phyloP scores from a whole-genome alignment of 768 basidiomycete genomes.

The Amanita inopinata region DNA sequence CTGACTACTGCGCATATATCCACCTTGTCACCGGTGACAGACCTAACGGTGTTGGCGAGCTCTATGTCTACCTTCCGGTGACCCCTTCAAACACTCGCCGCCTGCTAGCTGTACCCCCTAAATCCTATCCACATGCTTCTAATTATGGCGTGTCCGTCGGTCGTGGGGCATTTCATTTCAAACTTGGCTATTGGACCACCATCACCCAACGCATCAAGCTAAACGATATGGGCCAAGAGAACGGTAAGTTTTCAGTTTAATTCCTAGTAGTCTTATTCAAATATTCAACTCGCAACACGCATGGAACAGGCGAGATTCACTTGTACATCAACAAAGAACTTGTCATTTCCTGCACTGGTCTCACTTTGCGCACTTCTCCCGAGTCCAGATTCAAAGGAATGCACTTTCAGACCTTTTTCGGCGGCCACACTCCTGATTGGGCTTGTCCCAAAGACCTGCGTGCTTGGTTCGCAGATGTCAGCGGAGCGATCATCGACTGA shows the following conservation, averaged over 20 bases:
- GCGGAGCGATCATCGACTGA: constrained; percentile 26
- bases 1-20: neutral
- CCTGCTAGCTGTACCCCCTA: constrained; percentile 38
- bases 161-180: constrained; percentile 49
- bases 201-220: constrained; percentile 61
- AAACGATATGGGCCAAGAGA: too few relatives aligned
- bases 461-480: constrained; percentile 51
- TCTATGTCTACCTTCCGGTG: constrained; percentile 65
- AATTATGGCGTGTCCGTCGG: constrained; percentile 64
- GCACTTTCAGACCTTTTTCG: constrained; percentile 75
- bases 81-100: constrained; percentile 29
- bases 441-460: constrained; percentile 46
- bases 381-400: constrained; percentile 51
- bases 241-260: too few relatives aligned
- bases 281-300: too few relatives aligned
- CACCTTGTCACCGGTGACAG: too few relatives aligned
- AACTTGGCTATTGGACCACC: constrained; percentile 44
- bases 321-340: constrained; percentile 53
- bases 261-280: too few relatives aligned
- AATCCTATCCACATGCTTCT: constrained; percentile 33
- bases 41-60: constrained; percentile 43
- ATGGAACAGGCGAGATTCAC: constrained; percentile 48
- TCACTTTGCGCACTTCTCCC: constrained; percentile 35
- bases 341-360: constrained; percentile 38
- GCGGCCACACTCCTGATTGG: constrained; percentile 51